These are phyloP conservation scores for Passalora sequoiae DNA, from an alignment of 2,329 filamentous ascomycete genomes.

Conservation along the genomic window DNA sequence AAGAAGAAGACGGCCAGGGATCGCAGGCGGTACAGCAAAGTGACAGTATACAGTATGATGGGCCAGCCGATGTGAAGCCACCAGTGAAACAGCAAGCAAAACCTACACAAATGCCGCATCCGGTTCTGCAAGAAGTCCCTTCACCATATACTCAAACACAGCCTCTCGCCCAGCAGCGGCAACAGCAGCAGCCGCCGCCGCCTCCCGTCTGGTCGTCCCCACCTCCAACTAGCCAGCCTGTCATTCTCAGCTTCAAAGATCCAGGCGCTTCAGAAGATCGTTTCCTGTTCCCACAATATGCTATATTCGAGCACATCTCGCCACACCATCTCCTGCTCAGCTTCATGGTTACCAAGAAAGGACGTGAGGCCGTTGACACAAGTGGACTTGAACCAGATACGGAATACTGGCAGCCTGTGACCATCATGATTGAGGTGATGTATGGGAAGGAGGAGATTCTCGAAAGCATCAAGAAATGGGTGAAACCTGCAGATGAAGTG, in stretches of 20 bases:
- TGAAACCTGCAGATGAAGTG: conserved; percentile 51
- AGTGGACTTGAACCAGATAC: conserved; percentile 38
- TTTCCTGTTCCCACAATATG: conserved; percentile 73
- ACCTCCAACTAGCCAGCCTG: conserved; percentile 53
- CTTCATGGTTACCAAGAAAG: conserved; percentile 71
- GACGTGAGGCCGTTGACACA: conserved; percentile 49
- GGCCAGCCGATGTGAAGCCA: conserved; percentile 11
- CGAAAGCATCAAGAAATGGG: conserved; percentile 52
- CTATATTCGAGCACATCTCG: conserved; percentile 63
- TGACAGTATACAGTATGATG: conserved; percentile 24
- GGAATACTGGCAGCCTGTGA: conserved; percentile 76
- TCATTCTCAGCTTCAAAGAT: conserved; percentile 60
- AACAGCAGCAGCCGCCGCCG: conserved; percentile 9
- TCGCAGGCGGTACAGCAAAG: conserved; percentile 11
- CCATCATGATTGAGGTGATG: conserved; percentile 50
- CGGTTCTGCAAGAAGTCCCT: conserved; percentile 5
- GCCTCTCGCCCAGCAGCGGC: conserved; percentile 12
- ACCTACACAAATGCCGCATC: conserved; percentile 13
- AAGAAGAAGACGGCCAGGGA: conserved; percentile 20
- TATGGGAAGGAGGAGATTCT: conserved; percentile 49
- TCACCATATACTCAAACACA: conserved; percentile 11
- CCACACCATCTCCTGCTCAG: conserved; percentile 60
- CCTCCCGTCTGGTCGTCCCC: conserved; percentile 21
- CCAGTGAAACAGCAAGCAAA: conserved; percentile 10
- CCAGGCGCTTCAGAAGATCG: conserved; percentile 62